These are phyloP conservation scores for Thelonectria discophora DNA, from an alignment of 2,329 filamentous ascomycete species.

Conservation along the genomic window DNA sequence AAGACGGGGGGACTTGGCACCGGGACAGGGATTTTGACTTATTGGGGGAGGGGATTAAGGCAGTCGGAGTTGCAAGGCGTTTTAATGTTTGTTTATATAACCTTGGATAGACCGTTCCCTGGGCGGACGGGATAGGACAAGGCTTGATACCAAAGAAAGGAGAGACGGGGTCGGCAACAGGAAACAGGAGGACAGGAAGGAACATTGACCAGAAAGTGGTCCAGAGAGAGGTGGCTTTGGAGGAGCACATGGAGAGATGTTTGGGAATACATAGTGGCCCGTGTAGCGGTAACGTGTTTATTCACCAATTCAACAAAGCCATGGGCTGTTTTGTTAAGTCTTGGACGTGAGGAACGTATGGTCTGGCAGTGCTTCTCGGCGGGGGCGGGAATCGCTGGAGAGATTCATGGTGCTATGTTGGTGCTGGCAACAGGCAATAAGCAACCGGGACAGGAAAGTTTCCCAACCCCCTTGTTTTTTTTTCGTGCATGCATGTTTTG, in stretches of 20 bases:
- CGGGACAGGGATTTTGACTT: slow-evolving; percentile 29
- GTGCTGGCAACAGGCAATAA: neutral
- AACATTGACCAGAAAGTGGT: slow-evolving; percentile 32
- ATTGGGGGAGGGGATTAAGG: slow-evolving; percentile 31
- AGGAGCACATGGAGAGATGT: slow-evolving; percentile 20
- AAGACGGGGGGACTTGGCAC: slow-evolving; percentile 33
- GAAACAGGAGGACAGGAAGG: slow-evolving; percentile 25
- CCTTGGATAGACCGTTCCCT: slow-evolving; percentile 38
- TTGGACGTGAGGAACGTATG: slow-evolving; percentile 24
- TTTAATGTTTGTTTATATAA: slow-evolving; percentile 34
- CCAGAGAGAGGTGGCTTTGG: slow-evolving; percentile 18
- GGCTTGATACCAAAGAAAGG: slow-evolving; percentile 42
- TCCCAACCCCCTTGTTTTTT: slow-evolving; percentile 23
- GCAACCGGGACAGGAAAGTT: neutral
- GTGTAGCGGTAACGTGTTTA: slow-evolving; percentile 36
- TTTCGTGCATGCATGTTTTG: slow-evolving; percentile 32
- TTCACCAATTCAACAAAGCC: slow-evolving; percentile 35
- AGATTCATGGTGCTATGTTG: neutral
- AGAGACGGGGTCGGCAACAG: slow-evolving; percentile 23
- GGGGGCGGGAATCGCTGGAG: neutral
- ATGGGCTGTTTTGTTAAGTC: slow-evolving; percentile 36
- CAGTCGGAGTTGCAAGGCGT: slow-evolving; percentile 43
- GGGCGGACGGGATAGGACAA: slow-evolving; percentile 35
- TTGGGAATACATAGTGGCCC: slow-evolving; percentile 10
- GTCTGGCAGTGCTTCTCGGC: slow-evolving; percentile 11